Base-by-base conservation (phyloP, 345 rosid genomes). In the Hibiscus mutabilis region DNA sequence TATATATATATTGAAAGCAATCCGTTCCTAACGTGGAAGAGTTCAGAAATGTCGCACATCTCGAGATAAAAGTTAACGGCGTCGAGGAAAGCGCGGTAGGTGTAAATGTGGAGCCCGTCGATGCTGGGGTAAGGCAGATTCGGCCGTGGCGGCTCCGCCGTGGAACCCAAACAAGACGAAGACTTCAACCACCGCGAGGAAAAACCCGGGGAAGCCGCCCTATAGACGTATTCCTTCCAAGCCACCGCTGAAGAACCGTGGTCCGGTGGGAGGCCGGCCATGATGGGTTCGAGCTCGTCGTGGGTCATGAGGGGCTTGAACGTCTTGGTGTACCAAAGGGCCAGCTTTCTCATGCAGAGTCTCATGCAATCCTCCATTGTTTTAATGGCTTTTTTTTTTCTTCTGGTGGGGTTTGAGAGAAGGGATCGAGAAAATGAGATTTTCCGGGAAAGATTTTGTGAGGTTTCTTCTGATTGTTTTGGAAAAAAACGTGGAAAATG, bases 231-330 rank as follows among this genome's bases (percentile, higher is more conserved):
- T 70, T 82, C 86, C 60, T 62, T 81, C 83, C 83, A 87, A 16
- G 25, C 56, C 6, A 58, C 22, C 8, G 40, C 1, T 2, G 79
- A 37, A 19, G 29, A 1, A 12, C 57, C 44, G 18, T 44, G 24
- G 27, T 72, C 8, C 2, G 76, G 78, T 0, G 75, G 78, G 24
- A 79, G 82, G 31, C 59, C 79, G 24, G 80, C 60, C 86, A 87
- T 76, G 69, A 86, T 78, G 51, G 80, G 69, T 49, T 81, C 88
- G 29, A 86, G 81, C 60, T 84, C 82, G 0, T 81, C 81, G 80
- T 86, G 89, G 3, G 78, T 73, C 76, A 81, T 67, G n/a, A 87
- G 27, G 15, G 91, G 91, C 71, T 22, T 79, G 83, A 85, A 87
- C 47, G 86, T 86, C 15, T 75, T 75, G 5, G 90, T 81, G 81